These are phyloP conservation scores for Boletus rubroflammeus DNA, from an alignment of 768 basidiomycete genomes.

Conservation along the genomic window DNA sequence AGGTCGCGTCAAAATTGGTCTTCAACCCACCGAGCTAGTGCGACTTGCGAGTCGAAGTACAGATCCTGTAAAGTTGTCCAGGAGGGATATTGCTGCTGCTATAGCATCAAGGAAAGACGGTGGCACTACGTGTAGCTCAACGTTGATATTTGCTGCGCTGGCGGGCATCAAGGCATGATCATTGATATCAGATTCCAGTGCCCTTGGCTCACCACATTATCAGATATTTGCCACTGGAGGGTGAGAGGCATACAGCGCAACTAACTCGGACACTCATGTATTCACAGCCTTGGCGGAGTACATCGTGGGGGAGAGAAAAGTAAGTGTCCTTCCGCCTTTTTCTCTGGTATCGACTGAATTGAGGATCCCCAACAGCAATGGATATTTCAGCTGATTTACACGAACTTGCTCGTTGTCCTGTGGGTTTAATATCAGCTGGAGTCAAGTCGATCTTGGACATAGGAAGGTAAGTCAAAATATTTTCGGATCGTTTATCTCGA, in stretches of 20 bases:
- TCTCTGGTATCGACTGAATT: conserved; percentile 1
- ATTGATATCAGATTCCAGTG: background rate
- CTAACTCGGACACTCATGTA: conserved; percentile 2
- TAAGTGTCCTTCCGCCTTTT: conserved; percentile 24
- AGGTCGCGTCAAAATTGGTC: conserved; percentile 85
- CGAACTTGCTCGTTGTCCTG: conserved; percentile 84
- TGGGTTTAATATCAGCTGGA: conserved; percentile 90
- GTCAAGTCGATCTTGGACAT: conserved; percentile 96
- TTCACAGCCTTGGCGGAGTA: conserved; percentile 71
- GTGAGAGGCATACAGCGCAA: conserved; percentile 40
- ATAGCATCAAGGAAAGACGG: conserved; percentile 67
- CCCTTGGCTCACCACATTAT: conserved; percentile 6
- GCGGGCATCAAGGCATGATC: conserved; percentile 77
- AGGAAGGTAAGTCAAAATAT: conserved; percentile 46
- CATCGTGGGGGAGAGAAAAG: conserved; percentile 73
- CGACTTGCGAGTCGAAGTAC: conserved; percentile 53
- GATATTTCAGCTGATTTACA: conserved; percentile 94
- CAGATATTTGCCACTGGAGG: conserved; percentile 93
- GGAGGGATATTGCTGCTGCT: conserved; percentile 78
- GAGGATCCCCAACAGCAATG: conserved; percentile 57
- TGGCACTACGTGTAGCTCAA: conserved; percentile 77
- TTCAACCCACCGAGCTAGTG: conserved; percentile 61
- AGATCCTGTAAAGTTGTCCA: conserved; percentile 63
- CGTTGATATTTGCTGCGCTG: conserved; percentile 68
- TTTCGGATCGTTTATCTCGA: background rate